Evolutionary conservation across 257 asterid genomes (phyloP), one percentile per base, ranked within the genome.

Genomic region (Gardenia jasminoides): DNA sequence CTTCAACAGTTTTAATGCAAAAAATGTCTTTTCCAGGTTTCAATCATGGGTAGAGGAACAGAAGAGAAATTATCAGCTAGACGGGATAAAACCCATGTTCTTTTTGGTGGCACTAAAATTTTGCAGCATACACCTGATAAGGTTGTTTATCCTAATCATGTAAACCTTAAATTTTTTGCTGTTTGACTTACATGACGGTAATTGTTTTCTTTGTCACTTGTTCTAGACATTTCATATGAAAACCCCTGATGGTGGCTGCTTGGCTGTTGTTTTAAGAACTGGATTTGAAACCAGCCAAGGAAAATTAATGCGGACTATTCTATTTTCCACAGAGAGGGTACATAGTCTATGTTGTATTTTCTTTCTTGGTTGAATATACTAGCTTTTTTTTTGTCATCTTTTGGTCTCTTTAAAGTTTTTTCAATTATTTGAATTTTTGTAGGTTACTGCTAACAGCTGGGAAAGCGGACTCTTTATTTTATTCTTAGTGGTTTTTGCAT

Each of bases 391-490:
- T 36, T 1, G 9, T n/a, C 59, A 39, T 43, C 13, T 59, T 31
- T 70, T 74, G 79, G 70, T 74, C 28, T 70, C 50, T 48, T 82
- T 50, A 64, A 73, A 28, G 46, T 80, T 82, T 82, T 47, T 36
- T 36, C 41, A 36, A 52, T 46, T 31, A 44, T 78, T 13, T 19
- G 44, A 20, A 70, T 30, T 66, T 43, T 52, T 87, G 74, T 85
- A 95, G 99, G 97, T 95, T 80, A 95, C 99, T 76, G 99, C 99
- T 69, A 96, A 96, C 85, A 96, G 98, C 94, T 96, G 98, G 99
- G 99, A 96, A 84, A 93, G 97, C 58, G 99, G 99, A 16, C 85
- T 96, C 67, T 96, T 96, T 88, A 96, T 96, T 78, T 88, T 92
- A 80, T 96, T 96, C 88, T 86, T 96, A 78, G 99, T 96, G 36